Percentiles rank a stretch among this genome's conserved stretches.
These are phyloP conservation scores for Neostapfia colusana DNA, from an alignment of 176 grass and related monocot species.

Conservation along the genomic window DNA sequence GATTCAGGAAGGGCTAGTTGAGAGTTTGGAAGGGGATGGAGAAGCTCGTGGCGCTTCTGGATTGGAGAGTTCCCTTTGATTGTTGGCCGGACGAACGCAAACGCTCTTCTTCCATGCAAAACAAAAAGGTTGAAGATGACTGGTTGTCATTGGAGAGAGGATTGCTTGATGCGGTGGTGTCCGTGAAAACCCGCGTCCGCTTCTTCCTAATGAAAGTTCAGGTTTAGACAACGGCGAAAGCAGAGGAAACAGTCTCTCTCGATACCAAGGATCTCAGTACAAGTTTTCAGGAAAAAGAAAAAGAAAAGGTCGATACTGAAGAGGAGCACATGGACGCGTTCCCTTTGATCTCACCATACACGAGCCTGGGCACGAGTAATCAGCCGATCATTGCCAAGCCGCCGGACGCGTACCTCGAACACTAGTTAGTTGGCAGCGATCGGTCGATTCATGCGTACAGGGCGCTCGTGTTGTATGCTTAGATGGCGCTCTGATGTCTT, in stretches of 20 bases:
- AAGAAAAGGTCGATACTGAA: not conserved
- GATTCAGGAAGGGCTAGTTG: too few relatives aligned
- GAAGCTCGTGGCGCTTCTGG: too few relatives aligned
- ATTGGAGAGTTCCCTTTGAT: too few relatives aligned
- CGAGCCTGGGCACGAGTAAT: not conserved
- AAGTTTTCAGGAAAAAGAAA: not conserved
- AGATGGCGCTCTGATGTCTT: too few relatives aligned
- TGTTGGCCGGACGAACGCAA: too few relatives aligned
- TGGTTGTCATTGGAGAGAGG: too few relatives aligned
- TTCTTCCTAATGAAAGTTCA: not conserved
- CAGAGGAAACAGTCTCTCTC: not conserved
- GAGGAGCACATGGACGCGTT: not conserved
- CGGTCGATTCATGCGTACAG: not conserved
- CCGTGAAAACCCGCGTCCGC: not conserved
- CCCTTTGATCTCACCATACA: not conserved
- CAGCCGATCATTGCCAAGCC: not conserved
- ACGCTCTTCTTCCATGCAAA: too few relatives aligned
- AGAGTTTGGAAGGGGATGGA: too few relatives aligned
- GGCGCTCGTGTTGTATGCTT: too few relatives aligned
- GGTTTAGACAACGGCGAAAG: not conserved
- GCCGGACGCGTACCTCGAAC: not conserved
- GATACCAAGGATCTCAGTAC: not conserved
- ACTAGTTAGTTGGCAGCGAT: constrained; percentile 17
- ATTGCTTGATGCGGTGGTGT: too few relatives aligned
- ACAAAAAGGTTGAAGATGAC: too few relatives aligned